Evolutionary conservation across 106 monocot species (phyloP), one percentile per base, ranked within the genome.

Genomic region (Platanthera zijinensis): DNA sequence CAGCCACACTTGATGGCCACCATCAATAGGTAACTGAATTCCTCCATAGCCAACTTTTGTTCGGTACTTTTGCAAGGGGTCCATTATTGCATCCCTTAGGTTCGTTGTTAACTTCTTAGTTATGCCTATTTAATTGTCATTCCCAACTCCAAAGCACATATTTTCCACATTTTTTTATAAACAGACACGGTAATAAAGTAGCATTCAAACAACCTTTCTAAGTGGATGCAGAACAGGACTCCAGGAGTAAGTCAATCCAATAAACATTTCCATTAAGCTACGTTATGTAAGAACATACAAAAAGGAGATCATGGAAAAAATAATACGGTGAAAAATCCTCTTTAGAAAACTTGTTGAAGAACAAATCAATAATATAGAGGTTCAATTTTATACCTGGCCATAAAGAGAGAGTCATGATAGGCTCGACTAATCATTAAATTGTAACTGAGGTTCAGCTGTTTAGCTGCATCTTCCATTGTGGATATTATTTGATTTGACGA

Each of bases 381-480:
- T 48, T 18, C 6, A 72, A 10, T 8, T 15, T 19, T 51, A 74
- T 82, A 97, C 97, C 97, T 97, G 77, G 94, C 91, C 97, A 97
- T 97, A 84, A 97, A 97, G 52, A 97, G 82, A 3, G 97, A 97
- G 84, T 97, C 97, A 75, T 97, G 97, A 71, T 97, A 97, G 28
- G 97, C 97, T 86, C 97, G 85, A 75, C 97, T 97, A 39, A 97
- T 97, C 97, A 97, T 94, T 45, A 84, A 63, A 75, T 88, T 93
- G 50, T 83, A 83, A 76, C 72, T 81, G 10, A 97, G 89, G 62
- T 97, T 91, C 82, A 92, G 82, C 73, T 87, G 78, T 57, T 79
- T 53, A 28, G 89, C 52, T 17, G 91, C 84, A 80, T 21, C 46
- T 85, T 88, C 68, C 86, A 94, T 85, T 54, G 97, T 84, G 75